These are phyloP conservation scores for Dendryphion nanum DNA, from an alignment of 2,329 filamentous ascomycete genomes.

Conservation along the genomic window DNA sequence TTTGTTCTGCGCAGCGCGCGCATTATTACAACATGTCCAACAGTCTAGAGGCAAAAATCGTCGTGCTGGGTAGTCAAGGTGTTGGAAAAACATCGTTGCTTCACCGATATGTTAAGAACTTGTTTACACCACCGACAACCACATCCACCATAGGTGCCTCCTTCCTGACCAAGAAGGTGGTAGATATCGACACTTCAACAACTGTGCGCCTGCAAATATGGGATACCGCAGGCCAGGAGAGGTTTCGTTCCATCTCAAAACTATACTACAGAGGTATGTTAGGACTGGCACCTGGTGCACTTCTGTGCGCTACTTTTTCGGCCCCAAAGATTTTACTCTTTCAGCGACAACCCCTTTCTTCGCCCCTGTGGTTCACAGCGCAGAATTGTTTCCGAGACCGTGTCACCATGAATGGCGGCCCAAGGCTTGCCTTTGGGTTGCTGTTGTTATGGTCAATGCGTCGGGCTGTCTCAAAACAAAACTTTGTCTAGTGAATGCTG, in stretches of 20 bases:
- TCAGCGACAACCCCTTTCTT: too few relatives aligned
- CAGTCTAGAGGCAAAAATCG: constrained; percentile 77
- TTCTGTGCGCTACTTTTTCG: too few relatives aligned
- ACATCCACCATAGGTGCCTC: constrained; percentile 52
- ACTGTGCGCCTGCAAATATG: constrained; percentile 91
- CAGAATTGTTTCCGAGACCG: too few relatives aligned
- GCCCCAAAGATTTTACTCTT: too few relatives aligned
- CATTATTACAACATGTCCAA: constrained; percentile 29
- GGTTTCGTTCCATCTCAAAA: constrained; percentile 89
- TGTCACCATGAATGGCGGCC: too few relatives aligned
- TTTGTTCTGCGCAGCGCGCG: too few relatives aligned
- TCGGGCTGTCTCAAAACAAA: too few relatives aligned
- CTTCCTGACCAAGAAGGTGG: constrained; percentile 64
- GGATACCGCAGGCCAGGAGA: constrained; percentile 95
- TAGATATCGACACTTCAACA: constrained; percentile 79
- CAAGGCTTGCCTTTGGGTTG: too few relatives aligned
- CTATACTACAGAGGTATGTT: constrained; percentile 76
- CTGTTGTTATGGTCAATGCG: too few relatives aligned
- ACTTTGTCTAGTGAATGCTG: too few relatives aligned
- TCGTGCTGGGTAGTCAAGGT: constrained; percentile 75
- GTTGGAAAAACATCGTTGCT: constrained; percentile 79
- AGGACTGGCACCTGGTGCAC: too few relatives aligned
- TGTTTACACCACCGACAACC: constrained; percentile 60
- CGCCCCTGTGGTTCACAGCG: too few relatives aligned
- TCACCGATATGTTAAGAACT: constrained; percentile 71